These are phyloP conservation scores for Suhomyces coccinellae DNA, from an alignment of 1,139 yeast species.

Conservation along the genomic window DNA sequence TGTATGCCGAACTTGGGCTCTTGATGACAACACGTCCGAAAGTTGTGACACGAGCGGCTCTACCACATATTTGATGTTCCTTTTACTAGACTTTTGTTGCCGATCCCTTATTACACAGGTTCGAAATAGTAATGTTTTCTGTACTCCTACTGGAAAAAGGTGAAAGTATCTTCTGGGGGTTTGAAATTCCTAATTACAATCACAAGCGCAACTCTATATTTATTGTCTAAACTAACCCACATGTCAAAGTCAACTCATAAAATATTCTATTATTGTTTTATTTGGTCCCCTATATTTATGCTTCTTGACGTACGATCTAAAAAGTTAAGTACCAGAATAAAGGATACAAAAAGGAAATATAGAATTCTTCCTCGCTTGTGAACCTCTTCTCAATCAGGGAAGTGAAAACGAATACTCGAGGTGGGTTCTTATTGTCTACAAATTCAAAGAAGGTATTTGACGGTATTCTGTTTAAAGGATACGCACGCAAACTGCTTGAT, in stretches of 20 bases:
- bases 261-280: not conserved
- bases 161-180: not conserved
- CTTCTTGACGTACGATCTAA: conserved; percentile 5
- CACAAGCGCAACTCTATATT: conserved; percentile 1
- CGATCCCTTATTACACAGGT: too few relatives aligned
- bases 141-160: too few relatives aligned
- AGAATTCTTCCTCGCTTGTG: too few relatives aligned
- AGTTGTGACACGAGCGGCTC: too few relatives aligned
- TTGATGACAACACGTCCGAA: too few relatives aligned
- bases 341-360: not conserved
- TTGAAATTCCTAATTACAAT: not conserved
- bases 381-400: not conserved
- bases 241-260: conserved; percentile 1
- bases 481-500: not conserved
- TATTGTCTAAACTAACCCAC: not conserved
- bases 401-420: not conserved
- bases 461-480: not conserved
- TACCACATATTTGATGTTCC: too few relatives aligned
- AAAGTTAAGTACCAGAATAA: conserved; percentile 1
- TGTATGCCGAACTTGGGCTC: too few relatives aligned
- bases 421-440: not conserved
- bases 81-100: too few relatives aligned
- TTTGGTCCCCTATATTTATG: not conserved
- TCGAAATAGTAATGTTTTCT: too few relatives aligned
- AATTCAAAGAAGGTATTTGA: not conserved